Evolutionary conservation across 2,329 filamentous ascomycete genomes (phyloP).

Genomic region (Ophiostoma triangulosporum): DNA sequence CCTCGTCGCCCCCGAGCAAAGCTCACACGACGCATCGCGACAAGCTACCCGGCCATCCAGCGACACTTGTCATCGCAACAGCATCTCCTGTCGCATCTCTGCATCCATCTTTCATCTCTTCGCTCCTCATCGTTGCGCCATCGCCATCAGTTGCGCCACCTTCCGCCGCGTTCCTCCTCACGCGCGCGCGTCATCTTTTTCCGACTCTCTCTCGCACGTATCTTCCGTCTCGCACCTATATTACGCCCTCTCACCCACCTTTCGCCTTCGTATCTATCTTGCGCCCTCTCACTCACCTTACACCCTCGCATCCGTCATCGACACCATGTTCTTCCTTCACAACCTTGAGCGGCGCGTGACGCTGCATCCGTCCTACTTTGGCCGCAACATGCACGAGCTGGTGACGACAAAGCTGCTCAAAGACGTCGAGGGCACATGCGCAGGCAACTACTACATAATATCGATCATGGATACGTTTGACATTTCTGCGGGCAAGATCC

Average conservation of each 20-base stretch:
- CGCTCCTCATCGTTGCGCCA: not conserved
- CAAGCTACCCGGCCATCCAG: not conserved
- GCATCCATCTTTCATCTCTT: not conserved
- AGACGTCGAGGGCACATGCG: conserved; percentile 91
- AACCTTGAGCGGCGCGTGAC: conserved; percentile 91
- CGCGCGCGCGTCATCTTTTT: too few species aligned
- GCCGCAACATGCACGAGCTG: conserved; percentile 81
- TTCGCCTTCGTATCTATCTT: too few species aligned
- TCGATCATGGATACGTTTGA: conserved; percentile 95
- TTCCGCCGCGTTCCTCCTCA: not conserved
- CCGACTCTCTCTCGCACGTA: too few species aligned
- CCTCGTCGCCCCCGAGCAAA: not conserved
- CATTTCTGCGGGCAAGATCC: conserved; percentile 82
- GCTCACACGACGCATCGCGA: not conserved
- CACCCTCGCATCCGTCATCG: not conserved
- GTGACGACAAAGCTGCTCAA: conserved; percentile 80
- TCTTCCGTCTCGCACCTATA: not conserved
- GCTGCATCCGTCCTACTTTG: conserved; percentile 94
- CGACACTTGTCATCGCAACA: not conserved
- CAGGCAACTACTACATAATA: conserved; percentile 93
- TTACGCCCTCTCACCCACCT: too few species aligned
- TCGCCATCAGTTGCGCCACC: not conserved
- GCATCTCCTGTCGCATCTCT: not conserved
- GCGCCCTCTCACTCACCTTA: too few species aligned
- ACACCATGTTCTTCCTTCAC: conserved; percentile 90